Evolutionary conservation across 345 rosid genomes (phyloP).

Genomic region (Hypericum androsaemum): DNA sequence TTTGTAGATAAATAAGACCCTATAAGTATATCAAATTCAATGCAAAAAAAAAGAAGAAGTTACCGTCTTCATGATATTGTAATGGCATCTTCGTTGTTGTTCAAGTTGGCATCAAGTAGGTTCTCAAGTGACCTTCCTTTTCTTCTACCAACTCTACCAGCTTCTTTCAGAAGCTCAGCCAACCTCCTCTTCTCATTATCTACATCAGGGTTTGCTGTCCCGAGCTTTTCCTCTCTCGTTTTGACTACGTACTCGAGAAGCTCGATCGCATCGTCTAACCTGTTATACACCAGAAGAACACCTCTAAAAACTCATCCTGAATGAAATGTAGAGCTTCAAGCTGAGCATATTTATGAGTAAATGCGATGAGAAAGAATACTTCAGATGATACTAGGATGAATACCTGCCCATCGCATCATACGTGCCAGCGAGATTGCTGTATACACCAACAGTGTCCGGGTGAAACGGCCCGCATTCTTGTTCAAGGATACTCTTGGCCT

Average conservation of each 20-base stretch:
- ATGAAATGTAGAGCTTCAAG: not conserved
- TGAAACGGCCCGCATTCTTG: constrained; percentile 82
- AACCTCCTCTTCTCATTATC: constrained; percentile 85
- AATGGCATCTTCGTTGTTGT: constrained; percentile 25
- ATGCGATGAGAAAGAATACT: no score
- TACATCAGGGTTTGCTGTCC: constrained; percentile 83
- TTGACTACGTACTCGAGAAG: constrained; percentile 58
- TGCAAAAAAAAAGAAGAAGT: no score
- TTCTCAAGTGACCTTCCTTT: constrained; percentile 69
- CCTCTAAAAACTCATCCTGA: not conserved
- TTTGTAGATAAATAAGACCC: no score
- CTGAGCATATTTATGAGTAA: no score
- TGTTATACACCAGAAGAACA: constrained; percentile 18
- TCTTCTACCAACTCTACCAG: constrained; percentile 60
- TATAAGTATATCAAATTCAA: no score
- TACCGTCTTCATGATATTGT: constrained; percentile 19
- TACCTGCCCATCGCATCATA: constrained; percentile 99
- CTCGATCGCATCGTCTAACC: constrained; percentile 82
- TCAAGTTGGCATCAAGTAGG: constrained; percentile 50
- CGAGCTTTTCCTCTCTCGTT: constrained; percentile 79
- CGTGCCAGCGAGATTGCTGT: constrained; percentile 91
- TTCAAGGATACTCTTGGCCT: constrained; percentile 71
- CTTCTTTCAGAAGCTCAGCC: constrained; percentile 66
- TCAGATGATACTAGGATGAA: no score
- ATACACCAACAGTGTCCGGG: constrained; percentile 80